Evolutionary conservation across 768 basidiomycete genomes (phyloP), one percentile per base, ranked within the genome.

Genomic region (Tubosaeta brunneosetosa): DNA sequence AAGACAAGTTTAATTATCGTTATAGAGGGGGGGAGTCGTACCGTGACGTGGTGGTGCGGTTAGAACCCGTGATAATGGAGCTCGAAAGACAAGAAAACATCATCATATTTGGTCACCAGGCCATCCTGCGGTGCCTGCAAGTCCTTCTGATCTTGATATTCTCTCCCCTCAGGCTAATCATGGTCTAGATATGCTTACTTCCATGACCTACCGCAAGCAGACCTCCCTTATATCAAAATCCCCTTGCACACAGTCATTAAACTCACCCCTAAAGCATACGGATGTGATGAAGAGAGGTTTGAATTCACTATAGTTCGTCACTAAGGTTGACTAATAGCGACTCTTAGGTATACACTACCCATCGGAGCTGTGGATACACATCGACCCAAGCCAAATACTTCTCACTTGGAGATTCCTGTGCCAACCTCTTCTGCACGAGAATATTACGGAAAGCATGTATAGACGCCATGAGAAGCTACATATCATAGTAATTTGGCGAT

Each of bases 51-150:
- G 93, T 97, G 12, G 82, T 91, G 4, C 83, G 95, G 36, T 75
- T 99, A 26, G 97, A 99, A 67, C 97, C 97, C 22, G 89, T 98
- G 48, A 99, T 99, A 61, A 97, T 99, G 92, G 97, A 99, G 69
- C 78, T 99, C 22, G 97, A 99, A 70, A 78, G 97, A 50, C 97
- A 98, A 69, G 90, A 95, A 70, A 95, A 99, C 66, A 93, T 99
- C 52, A 71, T 99, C 36, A 88, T 99, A 59, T 87, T 99, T 32
- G 94, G 94, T 1, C 97, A 99, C 71, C 97, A 98, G 79, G 85
- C 90, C 17, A 91, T 92, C 63, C 66, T 92, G 42, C 85, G 89
- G 27, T 90, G 88, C 69, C 66, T 88, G 83, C 87, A 59, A 67
- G 85, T 72, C 11, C 25, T 31, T 22, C 1, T 32, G 25, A 27